Percentiles rank a stretch among this genome's conserved stretches.
These are phyloP conservation scores for Tylopilus vinaceipallidus DNA, from an alignment of 768 basidiomycete species.

Conservation along the genomic window DNA sequence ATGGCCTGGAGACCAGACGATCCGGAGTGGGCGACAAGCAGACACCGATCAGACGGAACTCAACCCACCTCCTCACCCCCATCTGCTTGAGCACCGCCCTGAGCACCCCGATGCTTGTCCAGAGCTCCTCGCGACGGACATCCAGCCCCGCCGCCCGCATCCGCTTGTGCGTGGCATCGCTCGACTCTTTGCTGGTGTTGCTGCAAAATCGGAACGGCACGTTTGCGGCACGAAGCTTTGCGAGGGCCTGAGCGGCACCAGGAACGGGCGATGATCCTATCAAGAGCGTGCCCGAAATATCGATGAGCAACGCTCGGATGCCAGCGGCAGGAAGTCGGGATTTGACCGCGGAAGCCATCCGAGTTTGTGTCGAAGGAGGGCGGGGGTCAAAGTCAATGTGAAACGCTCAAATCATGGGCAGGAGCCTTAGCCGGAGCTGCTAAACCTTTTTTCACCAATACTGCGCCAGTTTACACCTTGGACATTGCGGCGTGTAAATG, in stretches of 20 bases:
- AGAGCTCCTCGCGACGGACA: slow-evolving; percentile 44
- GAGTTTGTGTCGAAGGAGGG: neutral
- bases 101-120: slow-evolving; percentile 66
- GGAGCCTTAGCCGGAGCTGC: too few species aligned
- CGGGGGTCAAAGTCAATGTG: too few species aligned
- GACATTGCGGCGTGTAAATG: too few species aligned
- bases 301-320: slow-evolving; percentile 56
- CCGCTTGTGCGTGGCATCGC: slow-evolving; percentile 37
- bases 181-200: slow-evolving; percentile 69
- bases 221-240: slow-evolving; percentile 28
- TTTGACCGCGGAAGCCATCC: neutral
- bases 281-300: slow-evolving; percentile 68
- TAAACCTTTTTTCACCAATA: too few species aligned
- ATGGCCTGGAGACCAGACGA: slow-evolving; percentile 38
- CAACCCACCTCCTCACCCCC: slow-evolving; percentile 39
- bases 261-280: slow-evolving; percentile 49
- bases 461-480: too few species aligned
- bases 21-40: neutral
- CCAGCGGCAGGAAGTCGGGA: neutral
- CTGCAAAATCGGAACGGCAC: slow-evolving; percentile 58
- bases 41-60: neutral
- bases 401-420: too few species aligned
- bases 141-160: slow-evolving; percentile 52
- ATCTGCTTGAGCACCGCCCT: slow-evolving; percentile 41
- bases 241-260: slow-evolving; percentile 36